Evolutionary conservation across 805 yeast species (phyloP), one percentile per base, ranked within the genome.

Genomic region (Millerago galiae): DNA sequence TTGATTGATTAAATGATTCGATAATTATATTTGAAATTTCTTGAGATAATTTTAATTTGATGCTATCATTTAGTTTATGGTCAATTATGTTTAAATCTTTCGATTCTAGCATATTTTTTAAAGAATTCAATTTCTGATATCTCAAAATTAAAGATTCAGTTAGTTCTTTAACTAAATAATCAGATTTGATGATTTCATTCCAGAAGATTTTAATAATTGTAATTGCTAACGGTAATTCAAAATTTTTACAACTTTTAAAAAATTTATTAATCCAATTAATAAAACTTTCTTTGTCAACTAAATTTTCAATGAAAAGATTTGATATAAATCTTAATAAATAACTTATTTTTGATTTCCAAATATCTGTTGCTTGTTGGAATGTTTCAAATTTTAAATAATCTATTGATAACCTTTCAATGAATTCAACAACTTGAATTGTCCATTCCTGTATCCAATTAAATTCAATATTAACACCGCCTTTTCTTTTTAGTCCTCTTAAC

Each of bases 341-440:
- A 29, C 74, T 68, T 36, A 87, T 68, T 41, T 74, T 75, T 8
- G 52, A 52, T 53, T 70, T 72, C 80, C 72, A 68, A 33, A 71
- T 75, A 34, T 68, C 65, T 18, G 80, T 66, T 4, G 56, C 57
- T 21, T 51, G 46, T 13, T 48, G 48, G 25, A 52, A 50, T 1
- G 53, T 44, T 28, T 53, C 58, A 21, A 74, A 66, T 48, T 70
- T 70, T 31, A 55, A 37, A 36, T 54, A 57, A 33, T 57, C 61
- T 4, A 38, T 38, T 1, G 59, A 55, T 4, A 56, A 40, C 35
- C 52, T 53, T 47, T 73, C 78, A 11, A 81, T 52, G 51, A 70
- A 83, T 42, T 75, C 79, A 3, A 79, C 70, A 13, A 90, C 79
- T 50, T 85, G 95, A 34, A 80, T 84, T 0, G 97, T 85, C 98